These are phyloP conservation scores for Penicillium atrosanguineum DNA, from an alignment of 495 filamentous ascomycete species.

Conservation along the genomic window DNA sequence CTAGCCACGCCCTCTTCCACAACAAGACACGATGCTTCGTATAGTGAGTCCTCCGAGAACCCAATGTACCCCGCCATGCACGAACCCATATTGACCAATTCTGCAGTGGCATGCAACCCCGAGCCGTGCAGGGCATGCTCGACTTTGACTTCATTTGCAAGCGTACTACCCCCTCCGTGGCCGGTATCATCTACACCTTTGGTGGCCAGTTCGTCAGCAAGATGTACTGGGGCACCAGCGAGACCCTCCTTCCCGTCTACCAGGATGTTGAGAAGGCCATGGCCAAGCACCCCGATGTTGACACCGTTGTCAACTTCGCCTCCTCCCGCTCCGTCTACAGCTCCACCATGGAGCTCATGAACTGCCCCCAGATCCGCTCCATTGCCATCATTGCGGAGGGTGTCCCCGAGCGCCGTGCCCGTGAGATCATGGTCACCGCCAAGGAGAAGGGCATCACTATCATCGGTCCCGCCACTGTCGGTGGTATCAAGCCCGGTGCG, in stretches of 20 bases:
- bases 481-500: conserved; percentile 98
- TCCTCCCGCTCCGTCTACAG: conserved; percentile 97
- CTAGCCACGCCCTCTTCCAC: conserved; percentile 89
- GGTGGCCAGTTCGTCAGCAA: conserved; percentile 99
- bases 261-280: conserved; percentile 91
- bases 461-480: conserved; percentile 96
- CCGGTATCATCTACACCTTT: conserved; percentile 99
- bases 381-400: conserved; percentile 99
- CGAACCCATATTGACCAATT: not conserved
- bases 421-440: conserved; percentile 93
- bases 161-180: conserved; percentile 90
- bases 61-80: not conserved
- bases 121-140: conserved; percentile 98
- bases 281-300: conserved; percentile 95
- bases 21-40: conserved; percentile 99
- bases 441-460: conserved; percentile 99
- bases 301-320: conserved; percentile 98
- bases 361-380: conserved; percentile 92
- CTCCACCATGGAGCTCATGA: conserved; percentile 98
- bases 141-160: conserved; percentile 99
- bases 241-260: conserved; percentile 98
- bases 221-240: conserved; percentile 99
- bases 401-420: conserved; percentile 96
- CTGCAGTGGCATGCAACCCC: conserved; percentile 85
- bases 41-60: conserved; percentile 58